Percentiles rank a stretch among this genome's conserved stretches.
phyloP scores from a whole-genome alignment of 176 grass and related monocot genomes.

The Zea luxurians region DNA sequence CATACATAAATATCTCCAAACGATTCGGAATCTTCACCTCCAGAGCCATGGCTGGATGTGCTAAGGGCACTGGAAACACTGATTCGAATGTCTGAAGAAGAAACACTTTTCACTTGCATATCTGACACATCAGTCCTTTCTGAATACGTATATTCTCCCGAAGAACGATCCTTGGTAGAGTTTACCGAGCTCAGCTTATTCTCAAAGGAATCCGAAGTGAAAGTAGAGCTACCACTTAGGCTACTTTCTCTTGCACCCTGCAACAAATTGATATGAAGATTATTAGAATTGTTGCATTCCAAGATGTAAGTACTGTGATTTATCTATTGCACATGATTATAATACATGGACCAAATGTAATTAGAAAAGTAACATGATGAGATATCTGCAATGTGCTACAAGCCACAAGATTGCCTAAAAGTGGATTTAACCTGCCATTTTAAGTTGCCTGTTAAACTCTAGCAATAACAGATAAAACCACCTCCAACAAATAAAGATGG shows the following conservation, averaged over 20 bases:
- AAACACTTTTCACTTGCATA: conserved; percentile 87
- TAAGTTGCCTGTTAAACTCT: not conserved
- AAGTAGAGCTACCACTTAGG: conserved; percentile 75
- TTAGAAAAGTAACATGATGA: conserved; percentile 1
- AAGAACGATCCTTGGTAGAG: conserved; percentile 62
- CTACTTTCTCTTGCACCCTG: conserved; percentile 82
- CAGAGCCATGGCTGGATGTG: conserved; percentile 98
- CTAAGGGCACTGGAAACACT: conserved; percentile 95
- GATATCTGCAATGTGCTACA: not conserved
- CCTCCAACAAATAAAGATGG: not conserved
- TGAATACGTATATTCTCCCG: conserved; percentile 60
- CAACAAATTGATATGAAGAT: conserved; percentile 28
- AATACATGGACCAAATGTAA: not conserved
- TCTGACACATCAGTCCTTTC: conserved; percentile 74
- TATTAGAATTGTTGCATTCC: conserved; percentile 20
- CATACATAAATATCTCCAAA: conserved; percentile 93
- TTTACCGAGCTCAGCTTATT: conserved; percentile 77
- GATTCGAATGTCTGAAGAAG: conserved; percentile 77
- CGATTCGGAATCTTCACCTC: conserved; percentile 83
- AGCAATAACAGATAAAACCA: not conserved
- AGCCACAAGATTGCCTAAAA: conserved; percentile 7
- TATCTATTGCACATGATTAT: conserved; percentile 3
- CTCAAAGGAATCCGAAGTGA: conserved; percentile 54
- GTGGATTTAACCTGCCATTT: not conserved
- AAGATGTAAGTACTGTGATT: conserved; percentile 16